Evolutionary conservation across 2,329 filamentous ascomycete genomes (phyloP).

Genomic region (Aspergillus ochraceus): DNA sequence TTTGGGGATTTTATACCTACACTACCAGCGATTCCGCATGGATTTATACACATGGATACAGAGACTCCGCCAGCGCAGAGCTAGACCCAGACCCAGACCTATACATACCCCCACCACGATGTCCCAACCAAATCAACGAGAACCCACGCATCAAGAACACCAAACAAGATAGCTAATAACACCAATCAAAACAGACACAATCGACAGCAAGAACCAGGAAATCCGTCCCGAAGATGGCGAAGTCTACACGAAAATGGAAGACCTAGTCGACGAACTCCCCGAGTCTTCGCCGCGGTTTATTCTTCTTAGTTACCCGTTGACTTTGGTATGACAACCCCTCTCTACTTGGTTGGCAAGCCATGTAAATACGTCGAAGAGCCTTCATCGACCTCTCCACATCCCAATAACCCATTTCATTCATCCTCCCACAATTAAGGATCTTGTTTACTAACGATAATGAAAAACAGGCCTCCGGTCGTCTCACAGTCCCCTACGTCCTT

Average conservation of each 20-base stretch:
- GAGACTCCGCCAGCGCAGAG: too few relatives aligned
- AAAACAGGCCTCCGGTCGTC: slow-evolving; percentile 71
- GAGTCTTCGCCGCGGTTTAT: slow-evolving; percentile 90
- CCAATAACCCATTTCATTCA: neutral
- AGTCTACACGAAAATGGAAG: slow-evolving; percentile 77
- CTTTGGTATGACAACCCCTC: slow-evolving; percentile 59
- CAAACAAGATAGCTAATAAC: neutral
- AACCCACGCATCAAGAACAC: neutral
- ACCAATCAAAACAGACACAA: slow-evolving; percentile 64
- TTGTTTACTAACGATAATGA: neutral
- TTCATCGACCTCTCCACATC: too few relatives aligned
- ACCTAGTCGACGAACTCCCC: slow-evolving; percentile 84
- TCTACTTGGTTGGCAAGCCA: too few relatives aligned
- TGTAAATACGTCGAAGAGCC: too few relatives aligned
- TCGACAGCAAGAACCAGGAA: slow-evolving; percentile 87
- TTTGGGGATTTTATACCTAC: too few relatives aligned
- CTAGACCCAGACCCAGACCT: too few relatives aligned
- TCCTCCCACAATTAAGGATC: neutral
- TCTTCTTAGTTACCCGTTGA: slow-evolving; percentile 86
- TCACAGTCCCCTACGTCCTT: slow-evolving; percentile 90
- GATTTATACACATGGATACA: neutral
- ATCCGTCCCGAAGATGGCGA: slow-evolving; percentile 80
- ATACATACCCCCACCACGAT: too few relatives aligned
- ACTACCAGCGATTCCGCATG: too few relatives aligned
- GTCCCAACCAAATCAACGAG: too few relatives aligned